Evolutionary conservation across 352 stramenopile genomes (phyloP).

Genomic region (Thraustochytrium striatum): DNA sequence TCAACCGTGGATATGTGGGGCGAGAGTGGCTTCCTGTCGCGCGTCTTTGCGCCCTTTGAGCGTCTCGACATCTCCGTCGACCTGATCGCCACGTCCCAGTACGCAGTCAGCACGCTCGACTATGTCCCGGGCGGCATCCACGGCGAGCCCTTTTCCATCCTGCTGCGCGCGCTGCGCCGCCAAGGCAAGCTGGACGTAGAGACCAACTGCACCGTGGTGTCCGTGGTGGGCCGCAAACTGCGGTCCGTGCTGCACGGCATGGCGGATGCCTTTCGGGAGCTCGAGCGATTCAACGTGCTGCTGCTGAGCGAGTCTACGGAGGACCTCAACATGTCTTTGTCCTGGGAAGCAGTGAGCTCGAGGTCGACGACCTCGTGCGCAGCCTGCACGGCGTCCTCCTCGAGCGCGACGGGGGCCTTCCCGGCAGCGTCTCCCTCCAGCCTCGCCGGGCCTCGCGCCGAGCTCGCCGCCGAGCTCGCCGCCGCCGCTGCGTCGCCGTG

Average conservation of each 20-base stretch:
- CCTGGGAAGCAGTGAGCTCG: conserved; percentile 60
- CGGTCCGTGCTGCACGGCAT: conserved; percentile 72
- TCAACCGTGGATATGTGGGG: conserved; percentile 77
- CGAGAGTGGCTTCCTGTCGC: conserved; percentile 73
- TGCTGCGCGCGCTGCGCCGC: conserved; percentile 65
- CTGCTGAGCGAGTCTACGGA: conserved; percentile 75
- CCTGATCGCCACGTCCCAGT: conserved; percentile 78
- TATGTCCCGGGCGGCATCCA: conserved; percentile 72
- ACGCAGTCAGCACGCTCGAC: conserved; percentile 77
- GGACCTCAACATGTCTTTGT: conserved; percentile 82
- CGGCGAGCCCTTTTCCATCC: conserved; percentile 64
- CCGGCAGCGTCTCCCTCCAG: too few species aligned
- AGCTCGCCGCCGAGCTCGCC: too few species aligned
- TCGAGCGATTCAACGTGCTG: conserved; percentile 74
- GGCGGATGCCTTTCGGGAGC: conserved; percentile 72
- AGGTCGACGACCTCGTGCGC: conserved; percentile 69
- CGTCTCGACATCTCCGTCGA: conserved; percentile 75
- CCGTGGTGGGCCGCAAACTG: conserved; percentile 71
- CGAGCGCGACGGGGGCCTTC: too few species aligned
- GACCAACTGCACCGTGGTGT: conserved; percentile 73
- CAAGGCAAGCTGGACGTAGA: conserved; percentile 72
- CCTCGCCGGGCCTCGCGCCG: too few species aligned
- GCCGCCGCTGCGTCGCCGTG: too few species aligned
- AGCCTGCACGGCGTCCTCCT: conserved; percentile 76
- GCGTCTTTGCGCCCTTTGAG: conserved; percentile 76